phyloP scores from a whole-genome alignment of 805 yeast species.

The Spencermartinsiella europaea region DNA sequence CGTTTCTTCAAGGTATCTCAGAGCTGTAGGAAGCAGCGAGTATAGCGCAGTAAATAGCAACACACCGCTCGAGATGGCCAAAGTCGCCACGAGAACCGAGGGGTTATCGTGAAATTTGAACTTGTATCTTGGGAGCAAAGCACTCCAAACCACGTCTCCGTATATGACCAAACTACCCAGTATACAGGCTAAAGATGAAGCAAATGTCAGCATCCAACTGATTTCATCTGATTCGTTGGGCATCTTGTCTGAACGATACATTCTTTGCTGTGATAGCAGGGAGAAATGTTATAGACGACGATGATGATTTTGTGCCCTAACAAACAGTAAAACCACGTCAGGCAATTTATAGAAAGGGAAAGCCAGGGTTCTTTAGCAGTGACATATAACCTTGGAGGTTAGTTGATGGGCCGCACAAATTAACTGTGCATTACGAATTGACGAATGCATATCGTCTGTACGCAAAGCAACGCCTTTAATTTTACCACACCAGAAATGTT shows the following conservation, averaged over 20 bases:
- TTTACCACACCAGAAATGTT: too few species aligned
- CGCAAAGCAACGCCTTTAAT: too few species aligned
- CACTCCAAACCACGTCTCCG: slow-evolving; percentile 49
- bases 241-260: slow-evolving; percentile 7
- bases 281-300: too few species aligned
- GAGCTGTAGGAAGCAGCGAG: slow-evolving; percentile 68
- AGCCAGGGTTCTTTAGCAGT: too few species aligned
- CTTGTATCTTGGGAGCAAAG: slow-evolving; percentile 41
- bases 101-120: slow-evolving; percentile 58
- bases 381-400: too few species aligned
- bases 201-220: slow-evolving; percentile 53
- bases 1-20: slow-evolving; percentile 38
- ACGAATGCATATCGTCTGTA: too few species aligned
- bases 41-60: slow-evolving; percentile 70
- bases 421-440: too few species aligned
- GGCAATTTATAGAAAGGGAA: too few species aligned
- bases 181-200: slow-evolving; percentile 67
- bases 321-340: too few species aligned
- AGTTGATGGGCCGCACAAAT: too few species aligned
- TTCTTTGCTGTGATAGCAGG: too few species aligned
- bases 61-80: slow-evolving; percentile 79
- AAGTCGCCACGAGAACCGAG: slow-evolving; percentile 62
- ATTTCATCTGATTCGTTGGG: slow-evolving; percentile 9
- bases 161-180: slow-evolving; percentile 66
- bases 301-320: too few species aligned